Conservation (phyloP, 2,329 filamentous ascomycete genomes). For the Macroventuria anomochaeta region DNA sequence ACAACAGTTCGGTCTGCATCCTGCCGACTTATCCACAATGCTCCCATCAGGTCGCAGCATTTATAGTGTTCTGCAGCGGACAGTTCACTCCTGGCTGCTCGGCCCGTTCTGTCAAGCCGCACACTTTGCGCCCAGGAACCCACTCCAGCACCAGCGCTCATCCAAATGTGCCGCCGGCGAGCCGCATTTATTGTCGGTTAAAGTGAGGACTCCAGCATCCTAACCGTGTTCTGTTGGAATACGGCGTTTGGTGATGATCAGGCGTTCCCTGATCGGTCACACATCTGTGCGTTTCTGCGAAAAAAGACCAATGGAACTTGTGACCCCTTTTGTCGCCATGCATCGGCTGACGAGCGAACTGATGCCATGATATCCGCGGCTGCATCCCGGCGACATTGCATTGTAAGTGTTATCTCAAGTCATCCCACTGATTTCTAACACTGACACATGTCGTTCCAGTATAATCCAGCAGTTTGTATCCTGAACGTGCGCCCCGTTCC, state of each 20-base stretch:
- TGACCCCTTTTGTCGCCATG: conserved; percentile 17
- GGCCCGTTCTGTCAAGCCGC: conserved; percentile 26
- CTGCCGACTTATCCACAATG: conserved; percentile 9
- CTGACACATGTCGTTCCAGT: conserved; percentile 16
- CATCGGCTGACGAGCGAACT: conserved; percentile 14
- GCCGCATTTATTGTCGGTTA: conserved; percentile 26
- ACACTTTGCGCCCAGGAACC: conserved; percentile 1
- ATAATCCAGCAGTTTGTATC: conserved; percentile 26
- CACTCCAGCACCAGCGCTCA: not conserved
- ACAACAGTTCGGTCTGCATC: conserved; percentile 3
- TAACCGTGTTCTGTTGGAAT: conserved; percentile 18
- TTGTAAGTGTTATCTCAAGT: not conserved
- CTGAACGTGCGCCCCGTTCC: conserved; percentile 33
- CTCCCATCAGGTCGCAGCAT: not conserved
- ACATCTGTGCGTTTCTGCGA: conserved; percentile 41
- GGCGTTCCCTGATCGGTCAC: conserved; percentile 25
- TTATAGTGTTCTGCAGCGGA: conserved; percentile 7
- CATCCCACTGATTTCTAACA: not conserved
- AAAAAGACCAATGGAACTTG: conserved; percentile 18
- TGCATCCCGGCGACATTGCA: conserved; percentile 16
- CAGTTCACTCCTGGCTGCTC: conserved; percentile 22
- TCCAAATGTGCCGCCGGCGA: conserved; percentile 5
- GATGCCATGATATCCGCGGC: conserved; percentile 26
- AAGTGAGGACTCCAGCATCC: conserved; percentile 20
- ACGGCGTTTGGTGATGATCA: conserved; percentile 17